Percentiles rank a stretch among this genome's conserved stretches.
phyloP scores from a whole-genome alignment of 2,329 filamentous ascomycete genomes.

The Aspergillus ruber region DNA sequence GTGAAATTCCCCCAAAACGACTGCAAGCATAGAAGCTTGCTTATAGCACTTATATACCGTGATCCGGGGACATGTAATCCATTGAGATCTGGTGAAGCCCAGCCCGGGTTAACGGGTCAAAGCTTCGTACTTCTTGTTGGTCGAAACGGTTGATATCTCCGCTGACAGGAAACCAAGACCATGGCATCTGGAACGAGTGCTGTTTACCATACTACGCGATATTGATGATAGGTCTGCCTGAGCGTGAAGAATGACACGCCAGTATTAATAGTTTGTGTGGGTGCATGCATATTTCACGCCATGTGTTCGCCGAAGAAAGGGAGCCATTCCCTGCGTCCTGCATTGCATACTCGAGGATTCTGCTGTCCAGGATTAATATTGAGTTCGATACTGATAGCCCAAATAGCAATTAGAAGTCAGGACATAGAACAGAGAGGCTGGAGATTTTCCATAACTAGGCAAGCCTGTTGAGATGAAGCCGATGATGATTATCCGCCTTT shows the following conservation, averaged over 20 bases:
- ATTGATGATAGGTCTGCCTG: neutral
- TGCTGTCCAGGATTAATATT: neutral
- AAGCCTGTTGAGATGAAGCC: neutral
- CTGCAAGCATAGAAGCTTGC: too few relatives aligned
- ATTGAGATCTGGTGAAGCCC: too few relatives aligned
- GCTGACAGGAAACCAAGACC: too few relatives aligned
- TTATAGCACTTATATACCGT: too few relatives aligned
- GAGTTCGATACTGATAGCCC: neutral
- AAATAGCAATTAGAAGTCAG: neutral
- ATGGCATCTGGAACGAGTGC: neutral
- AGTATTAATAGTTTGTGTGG: neutral
- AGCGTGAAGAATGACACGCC: neutral
- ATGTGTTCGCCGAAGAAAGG: neutral
- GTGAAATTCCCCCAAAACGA: too few relatives aligned
- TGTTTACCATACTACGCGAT: neutral
- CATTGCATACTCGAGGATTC: neutral
- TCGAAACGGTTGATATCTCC: too few relatives aligned
- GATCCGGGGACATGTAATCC: too few relatives aligned
- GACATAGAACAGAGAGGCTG: slow-evolving; percentile 3
- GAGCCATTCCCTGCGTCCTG: slow-evolving; percentile 1
- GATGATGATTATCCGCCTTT: neutral
- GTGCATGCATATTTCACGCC: neutral
- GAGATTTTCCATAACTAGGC: neutral
- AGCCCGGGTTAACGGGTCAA: too few relatives aligned
- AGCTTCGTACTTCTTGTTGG: too few relatives aligned